Percentiles rank a stretch among this genome's conserved stretches.
Conservation (phyloP, 2,329 filamentous ascomycete genomes). For the Meredithiella fracta region DNA sequence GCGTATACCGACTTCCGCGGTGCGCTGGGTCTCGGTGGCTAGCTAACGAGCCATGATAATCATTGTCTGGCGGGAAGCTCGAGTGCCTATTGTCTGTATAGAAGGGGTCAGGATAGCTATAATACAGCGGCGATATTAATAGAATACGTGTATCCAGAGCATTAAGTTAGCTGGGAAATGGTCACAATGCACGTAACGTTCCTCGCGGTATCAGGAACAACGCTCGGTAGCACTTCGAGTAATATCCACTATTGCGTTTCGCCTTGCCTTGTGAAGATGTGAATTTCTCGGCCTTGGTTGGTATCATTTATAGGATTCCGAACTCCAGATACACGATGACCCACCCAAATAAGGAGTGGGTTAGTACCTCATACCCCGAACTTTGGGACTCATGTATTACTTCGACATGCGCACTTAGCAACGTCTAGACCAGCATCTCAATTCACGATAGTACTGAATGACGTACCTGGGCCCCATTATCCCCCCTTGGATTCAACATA, state of each 20-base stretch:
- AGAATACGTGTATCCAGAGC: not conserved
- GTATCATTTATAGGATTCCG: too few relatives aligned
- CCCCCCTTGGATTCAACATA: not conserved
- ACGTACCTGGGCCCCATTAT: not conserved
- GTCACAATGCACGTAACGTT: not conserved
- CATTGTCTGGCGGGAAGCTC: not conserved
- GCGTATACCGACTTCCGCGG: too few relatives aligned
- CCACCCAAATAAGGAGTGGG: not conserved
- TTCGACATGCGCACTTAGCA: not conserved
- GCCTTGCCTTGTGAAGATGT: too few relatives aligned
- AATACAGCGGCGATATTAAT: not conserved
- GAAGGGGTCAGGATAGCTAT: not conserved
- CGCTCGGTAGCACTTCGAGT: too few relatives aligned
- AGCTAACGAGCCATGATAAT: not conserved
- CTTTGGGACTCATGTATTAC: not conserved
- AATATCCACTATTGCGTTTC: too few relatives aligned
- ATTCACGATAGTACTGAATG: not conserved
- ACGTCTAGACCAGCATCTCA: not conserved
- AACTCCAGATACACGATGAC: too few relatives aligned
- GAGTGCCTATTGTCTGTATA: not conserved
- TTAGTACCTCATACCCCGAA: not conserved
- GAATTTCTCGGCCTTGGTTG: too few relatives aligned
- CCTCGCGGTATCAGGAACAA: not conserved
- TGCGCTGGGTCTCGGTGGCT: too few relatives aligned
- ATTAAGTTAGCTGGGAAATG: not conserved